Evolutionary conservation across 768 basidiomycete species (phyloP).

Genomic region (Leccinum uliginosum): DNA sequence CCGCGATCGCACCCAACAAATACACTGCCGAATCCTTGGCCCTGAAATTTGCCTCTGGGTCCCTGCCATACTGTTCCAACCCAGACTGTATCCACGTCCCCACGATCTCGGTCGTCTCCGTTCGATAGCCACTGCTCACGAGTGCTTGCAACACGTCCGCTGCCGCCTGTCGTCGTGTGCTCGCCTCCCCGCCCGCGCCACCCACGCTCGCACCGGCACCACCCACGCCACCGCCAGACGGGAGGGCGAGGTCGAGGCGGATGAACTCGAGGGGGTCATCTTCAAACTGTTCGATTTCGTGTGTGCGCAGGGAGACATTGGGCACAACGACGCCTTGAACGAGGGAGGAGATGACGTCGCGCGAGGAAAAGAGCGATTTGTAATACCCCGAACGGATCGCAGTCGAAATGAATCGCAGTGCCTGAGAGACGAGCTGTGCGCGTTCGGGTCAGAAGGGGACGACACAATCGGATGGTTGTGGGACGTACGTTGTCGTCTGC

Average conservation of each 20-base stretch:
- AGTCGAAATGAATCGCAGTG: constrained; percentile 86
- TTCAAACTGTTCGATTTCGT: constrained; percentile 94
- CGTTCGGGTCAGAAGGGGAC: not conserved
- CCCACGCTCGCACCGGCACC: constrained; percentile 35
- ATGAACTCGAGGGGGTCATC: constrained; percentile 97
- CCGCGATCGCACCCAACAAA: constrained; percentile 89
- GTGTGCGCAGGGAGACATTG: constrained; percentile 83
- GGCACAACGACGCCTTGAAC: constrained; percentile 90
- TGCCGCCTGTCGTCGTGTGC: constrained; percentile 88
- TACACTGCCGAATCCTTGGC: constrained; percentile 93
- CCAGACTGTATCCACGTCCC: constrained; percentile 79
- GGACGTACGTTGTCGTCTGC: constrained; percentile 69
- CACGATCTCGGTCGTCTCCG: constrained; percentile 84
- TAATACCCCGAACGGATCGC: constrained; percentile 88
- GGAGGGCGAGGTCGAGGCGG: constrained; percentile 73
- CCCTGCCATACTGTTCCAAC: constrained; percentile 61
- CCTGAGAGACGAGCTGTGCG: constrained; percentile 78
- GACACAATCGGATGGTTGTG: not conserved
- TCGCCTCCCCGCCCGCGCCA: constrained; percentile 54
- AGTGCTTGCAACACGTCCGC: constrained; percentile 94
- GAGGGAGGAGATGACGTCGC: constrained; percentile 77
- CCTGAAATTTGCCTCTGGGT: constrained; percentile 70
- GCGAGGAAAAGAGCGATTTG: constrained; percentile 71
- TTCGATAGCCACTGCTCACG: constrained; percentile 74
- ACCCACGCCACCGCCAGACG: constrained; percentile 39